Base-by-base conservation (phyloP, 2,329 filamentous ascomycete genomes). In the Leptographium wingfieldii region DNA sequence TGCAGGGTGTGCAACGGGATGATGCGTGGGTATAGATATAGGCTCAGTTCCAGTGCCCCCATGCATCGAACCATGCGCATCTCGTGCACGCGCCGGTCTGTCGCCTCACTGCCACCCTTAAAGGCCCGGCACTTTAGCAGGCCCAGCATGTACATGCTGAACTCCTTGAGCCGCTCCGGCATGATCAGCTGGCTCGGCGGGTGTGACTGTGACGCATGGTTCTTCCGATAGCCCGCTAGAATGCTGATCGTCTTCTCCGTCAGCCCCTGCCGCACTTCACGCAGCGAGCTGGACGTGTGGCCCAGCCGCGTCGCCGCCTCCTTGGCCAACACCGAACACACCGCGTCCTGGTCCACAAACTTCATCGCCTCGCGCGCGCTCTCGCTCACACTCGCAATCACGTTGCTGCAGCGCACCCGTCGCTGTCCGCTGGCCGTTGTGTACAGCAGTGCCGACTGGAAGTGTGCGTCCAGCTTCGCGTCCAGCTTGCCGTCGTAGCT, bases 401-500 rank as follows among this genome's bases (percentile, higher is more conserved):
- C 80, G 70, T 99, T 99, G 69, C 86, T 90, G 73, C 94, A 99
- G 61, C 94, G 81, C 56, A 99, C 94, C 59, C 94, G 82, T 56
- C 94, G 85, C 73, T 99, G 85, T 4, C 94, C 94, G 57, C 82
- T 86, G 4, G 91, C 88, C 5, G 92, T 95, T 0, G 94, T 99
- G 74, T 99, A 99, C 2, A 99, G 81, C 3, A 99, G 77, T 2
- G 94, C 94, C 27, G 89, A 90, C 71, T 99, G 94, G 80, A 99
- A 99, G 74, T 99, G 94, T 9, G 92, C 92, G 72, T 99, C 94
- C 27, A 97, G 80, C 73, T 96, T 96, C 5, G 90, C 79, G 72
- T 99, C 94, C n/a, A 99, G 82, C 74, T 97, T 97, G 62, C 94
- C 94, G 69, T 99, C 94, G 72, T 99, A 95, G 67, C 83, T 88